These are phyloP conservation scores for Aspergillus ruber DNA, from an alignment of 2,329 filamentous ascomycete species.

Conservation along the genomic window DNA sequence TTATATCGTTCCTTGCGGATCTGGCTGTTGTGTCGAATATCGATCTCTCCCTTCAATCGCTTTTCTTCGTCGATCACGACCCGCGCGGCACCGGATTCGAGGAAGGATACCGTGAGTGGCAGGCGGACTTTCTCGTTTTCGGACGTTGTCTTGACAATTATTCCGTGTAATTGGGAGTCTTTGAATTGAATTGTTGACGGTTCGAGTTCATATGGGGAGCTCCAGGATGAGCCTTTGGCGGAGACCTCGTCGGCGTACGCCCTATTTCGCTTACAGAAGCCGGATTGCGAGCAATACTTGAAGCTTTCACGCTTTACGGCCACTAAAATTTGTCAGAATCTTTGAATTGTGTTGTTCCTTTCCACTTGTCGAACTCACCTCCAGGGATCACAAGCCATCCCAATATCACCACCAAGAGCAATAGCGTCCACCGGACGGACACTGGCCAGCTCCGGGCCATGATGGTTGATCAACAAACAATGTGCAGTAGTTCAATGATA, in stretches of 20 bases:
- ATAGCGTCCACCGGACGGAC: conserved; percentile 59
- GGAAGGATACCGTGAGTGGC: conserved; percentile 79
- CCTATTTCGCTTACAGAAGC: conserved; percentile 94
- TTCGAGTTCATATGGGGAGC: conserved; percentile 71
- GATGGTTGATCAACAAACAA: conserved; percentile 15
- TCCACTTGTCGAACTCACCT: conserved; percentile 45
- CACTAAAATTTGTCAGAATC: conserved; percentile 43
- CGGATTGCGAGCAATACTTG: conserved; percentile 92
- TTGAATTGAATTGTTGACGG: conserved; percentile 67
- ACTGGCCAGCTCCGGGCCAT: conserved; percentile 49
- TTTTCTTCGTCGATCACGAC: conserved; percentile 89
- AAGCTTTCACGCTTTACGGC: conserved; percentile 94
- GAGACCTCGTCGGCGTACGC: conserved; percentile 74
- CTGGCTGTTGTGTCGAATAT: conserved; percentile 75
- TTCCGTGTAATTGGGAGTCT: conserved; percentile 71
- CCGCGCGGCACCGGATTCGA: conserved; percentile 80
- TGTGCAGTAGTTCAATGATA: conserved; percentile 7
- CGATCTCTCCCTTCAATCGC: conserved; percentile 80
- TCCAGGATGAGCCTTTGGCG: conserved; percentile 61
- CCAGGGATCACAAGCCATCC: conserved; percentile 57
- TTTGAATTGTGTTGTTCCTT: not conserved
- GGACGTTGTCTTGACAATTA: conserved; percentile 71
- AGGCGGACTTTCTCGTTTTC: conserved; percentile 66
- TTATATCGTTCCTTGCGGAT: conserved; percentile 91
- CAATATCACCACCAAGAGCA: conserved; percentile 55